phyloP scores from a whole-genome alignment of 176 grass and related monocot genomes.

The Phyllostachys edulis region DNA sequence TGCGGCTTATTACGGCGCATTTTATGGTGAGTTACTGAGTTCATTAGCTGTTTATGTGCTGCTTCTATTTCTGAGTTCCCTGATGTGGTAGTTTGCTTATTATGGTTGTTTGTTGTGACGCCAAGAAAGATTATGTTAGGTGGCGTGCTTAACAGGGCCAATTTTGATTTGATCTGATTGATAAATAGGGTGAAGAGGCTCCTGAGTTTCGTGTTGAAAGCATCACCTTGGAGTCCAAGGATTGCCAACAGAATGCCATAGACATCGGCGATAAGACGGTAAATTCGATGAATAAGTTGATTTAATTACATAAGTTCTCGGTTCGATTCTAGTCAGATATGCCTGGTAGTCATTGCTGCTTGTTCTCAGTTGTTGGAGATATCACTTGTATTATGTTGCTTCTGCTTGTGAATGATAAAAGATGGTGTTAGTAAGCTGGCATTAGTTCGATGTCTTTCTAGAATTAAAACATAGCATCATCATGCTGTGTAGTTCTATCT shows the following conservation, averaged over 20 bases:
- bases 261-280: slow-evolving; percentile 41
- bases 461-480: background rate
- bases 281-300: background rate
- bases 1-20: slow-evolving; percentile 17
- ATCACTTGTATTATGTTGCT: slow-evolving; percentile 1
- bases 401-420: slow-evolving; percentile 8
- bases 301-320: background rate
- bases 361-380: slow-evolving; percentile 1
- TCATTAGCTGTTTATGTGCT: background rate
- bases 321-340: background rate
- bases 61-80: background rate
- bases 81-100: background rate
- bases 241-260: slow-evolving; percentile 26
- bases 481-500: background rate
- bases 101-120: background rate
- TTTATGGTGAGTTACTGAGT: slow-evolving; percentile 41
- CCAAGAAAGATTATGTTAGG: background rate
- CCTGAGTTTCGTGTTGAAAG: slow-evolving; percentile 44
- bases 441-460: background rate
- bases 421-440: background rate
- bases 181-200: slow-evolving; percentile 67
- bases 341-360: background rate
- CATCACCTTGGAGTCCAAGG: slow-evolving; percentile 14
- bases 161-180: background rate
- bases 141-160: background rate